phyloP scores from a whole-genome alignment of 306 rosid species.

The Cicer cuneatum region DNA sequence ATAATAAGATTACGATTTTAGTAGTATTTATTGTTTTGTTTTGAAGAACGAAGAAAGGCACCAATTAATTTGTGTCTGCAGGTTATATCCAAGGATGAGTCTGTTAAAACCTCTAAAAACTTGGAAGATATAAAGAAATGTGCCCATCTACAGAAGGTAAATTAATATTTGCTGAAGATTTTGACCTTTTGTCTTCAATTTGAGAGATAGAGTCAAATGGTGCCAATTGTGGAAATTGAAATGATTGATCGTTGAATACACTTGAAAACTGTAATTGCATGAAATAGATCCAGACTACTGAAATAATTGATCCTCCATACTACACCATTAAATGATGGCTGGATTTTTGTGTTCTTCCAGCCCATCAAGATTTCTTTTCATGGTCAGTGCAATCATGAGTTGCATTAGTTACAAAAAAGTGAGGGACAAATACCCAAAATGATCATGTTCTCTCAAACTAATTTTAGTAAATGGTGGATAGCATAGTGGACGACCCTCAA shows the following conservation, averaged over 20 bases:
- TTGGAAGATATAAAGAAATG: slow-evolving; percentile 80
- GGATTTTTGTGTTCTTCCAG: not conserved
- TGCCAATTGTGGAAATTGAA: not conserved
- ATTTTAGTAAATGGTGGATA: no score
- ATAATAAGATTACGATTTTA: not conserved
- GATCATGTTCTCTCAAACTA: not conserved
- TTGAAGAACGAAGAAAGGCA: slow-evolving; percentile 18
- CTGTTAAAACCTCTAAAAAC: slow-evolving; percentile 85
- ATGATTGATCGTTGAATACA: not conserved
- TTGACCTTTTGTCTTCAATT: not conserved
- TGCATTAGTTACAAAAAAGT: not conserved
- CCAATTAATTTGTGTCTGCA: slow-evolving; percentile 43
- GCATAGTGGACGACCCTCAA: no score
- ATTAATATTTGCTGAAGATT: slow-evolving; percentile 7
- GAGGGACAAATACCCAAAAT: not conserved
- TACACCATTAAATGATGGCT: not conserved
- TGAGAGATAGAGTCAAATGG: slow-evolving; percentile 15
- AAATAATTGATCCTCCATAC: slow-evolving; percentile 10
- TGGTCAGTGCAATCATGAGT: not conserved
- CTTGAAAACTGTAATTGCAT: not conserved
- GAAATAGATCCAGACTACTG: slow-evolving; percentile 3
- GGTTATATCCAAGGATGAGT: slow-evolving; percentile 98
- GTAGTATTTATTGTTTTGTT: not conserved
- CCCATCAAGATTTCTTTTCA: not conserved
- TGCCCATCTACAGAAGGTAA: slow-evolving; percentile 85